Percentiles rank a stretch among this genome's conserved stretches.
These are phyloP conservation scores for Gillenia trifoliata DNA, from an alignment of 306 rosid genomes.

Conservation along the genomic window DNA sequence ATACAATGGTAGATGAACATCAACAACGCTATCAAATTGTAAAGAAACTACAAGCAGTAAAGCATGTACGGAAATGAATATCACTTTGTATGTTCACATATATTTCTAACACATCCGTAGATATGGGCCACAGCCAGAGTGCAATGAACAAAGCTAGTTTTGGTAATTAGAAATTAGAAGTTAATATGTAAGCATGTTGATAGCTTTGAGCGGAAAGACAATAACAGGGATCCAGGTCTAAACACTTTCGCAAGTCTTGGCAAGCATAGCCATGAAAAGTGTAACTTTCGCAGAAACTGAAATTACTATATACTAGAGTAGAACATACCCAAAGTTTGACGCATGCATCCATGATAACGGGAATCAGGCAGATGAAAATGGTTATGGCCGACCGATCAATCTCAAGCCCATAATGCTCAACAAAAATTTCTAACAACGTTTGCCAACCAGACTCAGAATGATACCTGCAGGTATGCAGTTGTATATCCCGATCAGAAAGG, in stretches of 20 bases:
- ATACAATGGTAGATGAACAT: background rate
- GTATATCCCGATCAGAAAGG: background rate
- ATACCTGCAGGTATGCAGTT: constrained; percentile 56
- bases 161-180: background rate
- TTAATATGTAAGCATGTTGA: background rate
- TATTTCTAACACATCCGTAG: background rate
- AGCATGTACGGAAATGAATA: background rate
- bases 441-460: constrained; percentile 99
- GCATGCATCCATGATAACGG: constrained; percentile 79
- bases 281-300: background rate
- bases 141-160: background rate
- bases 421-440: constrained; percentile 70
- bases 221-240: background rate
- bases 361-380: constrained; percentile 72
- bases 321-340: constrained; percentile 91
- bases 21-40: background rate
- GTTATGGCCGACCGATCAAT: constrained; percentile 70
- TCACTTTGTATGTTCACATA: background rate
- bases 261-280: background rate
- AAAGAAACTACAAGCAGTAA: background rate
- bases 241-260: background rate
- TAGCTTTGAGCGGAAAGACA: background rate
- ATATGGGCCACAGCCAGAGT: background rate
- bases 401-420: constrained; percentile 86
- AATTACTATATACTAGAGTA: background rate